Evolutionary conservation across 2,329 filamentous ascomycete genomes (phyloP).

Genomic region (Atkinsonella texensis): DNA sequence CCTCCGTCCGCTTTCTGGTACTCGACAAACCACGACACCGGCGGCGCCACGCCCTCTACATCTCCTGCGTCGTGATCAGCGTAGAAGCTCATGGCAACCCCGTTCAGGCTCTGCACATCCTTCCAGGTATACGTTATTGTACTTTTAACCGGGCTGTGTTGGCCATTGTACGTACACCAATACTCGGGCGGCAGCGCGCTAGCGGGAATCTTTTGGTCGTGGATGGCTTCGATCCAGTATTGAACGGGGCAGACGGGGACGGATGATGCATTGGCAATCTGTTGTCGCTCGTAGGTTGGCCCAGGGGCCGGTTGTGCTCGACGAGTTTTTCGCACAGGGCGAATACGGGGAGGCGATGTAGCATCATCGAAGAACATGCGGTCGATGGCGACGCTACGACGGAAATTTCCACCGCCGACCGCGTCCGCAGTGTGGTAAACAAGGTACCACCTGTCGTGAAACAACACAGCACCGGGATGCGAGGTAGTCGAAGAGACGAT

Average conservation of each 20-base stretch:
- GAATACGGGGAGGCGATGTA: neutral
- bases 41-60: neutral
- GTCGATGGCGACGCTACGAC: constrained; percentile 1
- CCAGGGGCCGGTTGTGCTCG: neutral
- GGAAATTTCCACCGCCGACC: neutral
- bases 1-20: neutral
- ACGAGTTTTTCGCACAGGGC: neutral
- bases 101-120: neutral
- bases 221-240: constrained; percentile 1
- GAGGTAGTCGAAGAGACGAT: constrained; percentile 2
- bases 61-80: neutral
- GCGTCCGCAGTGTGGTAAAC: constrained; percentile 1
- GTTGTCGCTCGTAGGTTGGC: neutral
- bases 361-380: neutral
- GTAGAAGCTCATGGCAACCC: neutral
- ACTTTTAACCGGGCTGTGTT: neutral
- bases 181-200: neutral
- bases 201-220: neutral
- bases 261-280: neutral
- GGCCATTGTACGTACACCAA: neutral
- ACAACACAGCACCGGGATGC: neutral
- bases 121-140: neutral
- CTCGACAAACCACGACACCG: neutral
- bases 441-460: neutral
- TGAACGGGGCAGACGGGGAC: neutral